Percentiles rank a stretch among this genome's conserved stretches.
phyloP scores from a whole-genome alignment of 2,329 filamentous ascomycete species.

The Ascochyta viciae-villosae region DNA sequence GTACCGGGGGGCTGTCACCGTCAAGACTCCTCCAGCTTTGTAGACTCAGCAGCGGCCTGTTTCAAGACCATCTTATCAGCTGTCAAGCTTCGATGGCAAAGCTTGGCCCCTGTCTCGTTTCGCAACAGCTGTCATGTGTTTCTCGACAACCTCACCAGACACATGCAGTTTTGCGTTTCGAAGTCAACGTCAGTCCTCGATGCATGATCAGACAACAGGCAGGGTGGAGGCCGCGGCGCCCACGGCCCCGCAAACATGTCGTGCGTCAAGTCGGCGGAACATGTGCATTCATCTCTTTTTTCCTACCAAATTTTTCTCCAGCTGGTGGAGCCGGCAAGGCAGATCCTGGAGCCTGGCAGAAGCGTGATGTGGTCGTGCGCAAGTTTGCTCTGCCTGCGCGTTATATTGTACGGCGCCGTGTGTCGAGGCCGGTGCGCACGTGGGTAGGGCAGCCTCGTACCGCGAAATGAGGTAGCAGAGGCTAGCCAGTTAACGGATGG shows the following conservation, averaged over 20 bases:
- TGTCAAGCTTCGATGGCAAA: constrained; percentile 8
- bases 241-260: not conserved
- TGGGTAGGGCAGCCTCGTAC: constrained; percentile 16
- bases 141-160: constrained; percentile 13
- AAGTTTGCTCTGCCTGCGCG: not conserved
- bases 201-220: constrained; percentile 4
- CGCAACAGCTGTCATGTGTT: constrained; percentile 12
- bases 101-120: constrained; percentile 13
- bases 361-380: not conserved
- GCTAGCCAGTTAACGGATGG: constrained; percentile 5
- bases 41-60: not conserved
- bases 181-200: not conserved
- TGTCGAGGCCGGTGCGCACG: constrained; percentile 4
- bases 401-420: not conserved
- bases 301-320: not conserved
- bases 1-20: not conserved
- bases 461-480: constrained; percentile 12
- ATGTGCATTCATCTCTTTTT: not conserved
- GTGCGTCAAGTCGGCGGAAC: constrained; percentile 1
- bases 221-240: constrained; percentile 2
- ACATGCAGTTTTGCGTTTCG: constrained; percentile 12
- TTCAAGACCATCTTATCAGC: constrained; percentile 4
- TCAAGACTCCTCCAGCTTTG: not conserved
- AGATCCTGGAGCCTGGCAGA: not conserved
- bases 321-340: constrained; percentile 2